These are phyloP conservation scores for Stagonosporopsis tanaceti DNA, from an alignment of 2,329 filamentous ascomycete genomes.

Conservation along the genomic window DNA sequence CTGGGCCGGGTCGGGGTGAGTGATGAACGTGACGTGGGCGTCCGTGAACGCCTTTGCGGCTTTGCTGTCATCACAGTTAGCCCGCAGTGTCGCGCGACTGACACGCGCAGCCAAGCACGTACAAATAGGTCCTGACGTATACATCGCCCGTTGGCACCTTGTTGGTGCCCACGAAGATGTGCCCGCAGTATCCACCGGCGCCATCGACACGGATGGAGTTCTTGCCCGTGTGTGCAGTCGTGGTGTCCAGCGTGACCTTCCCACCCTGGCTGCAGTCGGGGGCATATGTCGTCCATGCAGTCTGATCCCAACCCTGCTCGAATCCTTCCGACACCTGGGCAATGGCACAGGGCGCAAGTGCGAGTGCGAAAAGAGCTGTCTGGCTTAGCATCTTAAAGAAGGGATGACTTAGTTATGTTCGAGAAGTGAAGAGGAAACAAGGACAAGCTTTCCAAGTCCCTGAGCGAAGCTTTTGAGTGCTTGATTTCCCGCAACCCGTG, in stretches of 20 bases:
- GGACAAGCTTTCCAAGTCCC: constrained; percentile 5
- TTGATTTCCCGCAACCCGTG: constrained; percentile 2
- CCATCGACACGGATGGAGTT: constrained; percentile 77
- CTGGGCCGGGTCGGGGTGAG: constrained; percentile 67
- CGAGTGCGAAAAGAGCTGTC: constrained; percentile 56
- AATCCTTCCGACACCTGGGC: constrained; percentile 66
- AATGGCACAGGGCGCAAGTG: constrained; percentile 56
- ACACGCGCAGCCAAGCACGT: constrained; percentile 43
- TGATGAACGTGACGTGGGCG: constrained; percentile 69
- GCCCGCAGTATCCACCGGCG: constrained; percentile 63
- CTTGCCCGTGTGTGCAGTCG: constrained; percentile 66
- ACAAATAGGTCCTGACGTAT: constrained; percentile 66
- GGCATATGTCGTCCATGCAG: constrained; percentile 67
- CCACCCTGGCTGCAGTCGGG: constrained; percentile 68
- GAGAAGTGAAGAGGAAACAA: neutral
- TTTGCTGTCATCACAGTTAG: constrained; percentile 54
- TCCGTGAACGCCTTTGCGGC: constrained; percentile 64
- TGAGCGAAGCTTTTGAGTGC: constrained; percentile 14
- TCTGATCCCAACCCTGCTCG: constrained; percentile 65
- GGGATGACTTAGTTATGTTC: neutral
- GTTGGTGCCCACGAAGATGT: constrained; percentile 68
- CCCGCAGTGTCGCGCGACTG: neutral
- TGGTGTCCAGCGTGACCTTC: constrained; percentile 63
- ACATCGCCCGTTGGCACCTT: constrained; percentile 65
- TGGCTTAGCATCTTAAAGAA: constrained; percentile 52